phyloP scores from a whole-genome alignment of 331 rosid species.

The Arachis monticola region DNA sequence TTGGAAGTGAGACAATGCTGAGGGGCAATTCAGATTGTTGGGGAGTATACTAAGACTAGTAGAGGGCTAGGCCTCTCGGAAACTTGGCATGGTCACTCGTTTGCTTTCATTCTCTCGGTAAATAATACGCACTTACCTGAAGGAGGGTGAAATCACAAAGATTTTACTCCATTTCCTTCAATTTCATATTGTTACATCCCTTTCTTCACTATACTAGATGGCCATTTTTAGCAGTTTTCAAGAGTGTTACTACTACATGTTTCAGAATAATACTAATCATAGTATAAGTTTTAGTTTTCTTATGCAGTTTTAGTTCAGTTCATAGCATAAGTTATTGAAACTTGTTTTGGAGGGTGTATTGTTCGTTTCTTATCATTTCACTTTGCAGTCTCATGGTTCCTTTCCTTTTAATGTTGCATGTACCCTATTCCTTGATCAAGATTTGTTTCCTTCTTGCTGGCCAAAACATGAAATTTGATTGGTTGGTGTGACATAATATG shows the following conservation, averaged over 20 bases:
- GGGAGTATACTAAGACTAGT: too few relatives aligned
- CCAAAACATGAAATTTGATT: slow-evolving; percentile 15
- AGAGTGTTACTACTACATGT: background rate
- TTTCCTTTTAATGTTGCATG: slow-evolving; percentile 17
- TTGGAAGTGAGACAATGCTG: too few relatives aligned
- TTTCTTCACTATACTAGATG: too few relatives aligned
- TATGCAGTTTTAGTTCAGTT: background rate
- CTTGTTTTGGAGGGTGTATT: slow-evolving; percentile 24
- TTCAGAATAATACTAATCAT: background rate
- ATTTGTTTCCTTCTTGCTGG: slow-evolving; percentile 31
- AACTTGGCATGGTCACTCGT: too few relatives aligned
- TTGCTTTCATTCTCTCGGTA: too few relatives aligned
- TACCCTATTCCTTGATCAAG: slow-evolving; percentile 7
- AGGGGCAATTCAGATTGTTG: too few relatives aligned
- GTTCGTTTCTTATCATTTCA: background rate
- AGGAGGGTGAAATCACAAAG: too few relatives aligned
- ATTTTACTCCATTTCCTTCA: too few relatives aligned
- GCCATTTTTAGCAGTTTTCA: too few relatives aligned
- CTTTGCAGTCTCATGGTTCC: slow-evolving; percentile 24
- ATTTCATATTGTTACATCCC: too few relatives aligned
- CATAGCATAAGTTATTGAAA: background rate
- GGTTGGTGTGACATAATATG: background rate
- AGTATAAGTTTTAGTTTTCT: background rate
- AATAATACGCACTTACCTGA: too few relatives aligned
- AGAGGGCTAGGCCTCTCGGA: too few relatives aligned